Conservation (phyloP, 768 basidiomycete genomes). For the Kwoniella shandongensis region DNA sequence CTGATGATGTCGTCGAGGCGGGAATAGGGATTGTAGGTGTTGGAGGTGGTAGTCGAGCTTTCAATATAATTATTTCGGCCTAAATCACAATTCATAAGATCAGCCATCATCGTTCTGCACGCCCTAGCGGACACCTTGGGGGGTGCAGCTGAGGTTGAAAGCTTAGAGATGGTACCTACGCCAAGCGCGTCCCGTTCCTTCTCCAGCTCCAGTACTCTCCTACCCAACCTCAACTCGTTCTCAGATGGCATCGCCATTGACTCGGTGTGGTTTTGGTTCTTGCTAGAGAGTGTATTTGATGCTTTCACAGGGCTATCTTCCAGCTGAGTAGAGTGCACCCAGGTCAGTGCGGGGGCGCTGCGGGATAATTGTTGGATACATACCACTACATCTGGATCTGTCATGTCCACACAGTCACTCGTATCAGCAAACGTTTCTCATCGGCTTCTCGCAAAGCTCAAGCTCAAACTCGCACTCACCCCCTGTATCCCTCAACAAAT, state of each 20-base stretch:
- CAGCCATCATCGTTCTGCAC: constrained; percentile 1
- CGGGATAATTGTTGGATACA: too few species aligned
- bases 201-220: constrained; percentile 26
- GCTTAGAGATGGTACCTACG: constrained; percentile 12
- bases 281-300: neutral
- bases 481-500: constrained; percentile 16
- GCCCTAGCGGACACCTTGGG: too few species aligned
- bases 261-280: neutral
- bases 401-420: too few species aligned
- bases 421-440: too few species aligned
- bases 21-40: constrained; percentile 10
- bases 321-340: too few species aligned
- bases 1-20: neutral
- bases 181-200: constrained; percentile 22
- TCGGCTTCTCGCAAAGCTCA: too few species aligned
- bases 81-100: constrained; percentile 1
- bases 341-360: too few species aligned
- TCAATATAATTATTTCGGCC: constrained; percentile 22
- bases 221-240: constrained; percentile 31
- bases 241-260: constrained; percentile 16
- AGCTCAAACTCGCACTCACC: too few species aligned
- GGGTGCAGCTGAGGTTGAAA: too few species aligned
- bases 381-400: constrained; percentile 7
- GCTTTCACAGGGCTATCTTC: constrained; percentile 14
- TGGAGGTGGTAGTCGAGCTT: constrained; percentile 6